Conservation (phyloP, 1,284 basidiomycete genomes). For the Somion occarium region DNA sequence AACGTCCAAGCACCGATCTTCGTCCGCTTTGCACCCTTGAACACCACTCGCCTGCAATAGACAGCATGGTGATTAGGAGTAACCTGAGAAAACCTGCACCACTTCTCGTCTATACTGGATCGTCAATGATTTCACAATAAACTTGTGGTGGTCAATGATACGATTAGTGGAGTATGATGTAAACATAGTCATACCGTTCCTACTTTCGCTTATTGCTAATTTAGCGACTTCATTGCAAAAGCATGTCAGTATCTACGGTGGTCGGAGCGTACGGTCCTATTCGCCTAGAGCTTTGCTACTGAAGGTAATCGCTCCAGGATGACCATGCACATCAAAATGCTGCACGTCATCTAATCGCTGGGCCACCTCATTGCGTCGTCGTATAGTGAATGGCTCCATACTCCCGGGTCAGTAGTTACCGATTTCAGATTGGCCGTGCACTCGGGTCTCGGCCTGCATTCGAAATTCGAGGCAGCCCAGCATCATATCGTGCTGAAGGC, state of each 20-base stretch:
- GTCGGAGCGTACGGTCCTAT: not conserved
- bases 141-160: too few relatives aligned
- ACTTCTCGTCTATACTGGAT: too few relatives aligned
- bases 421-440: too few relatives aligned
- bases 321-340: not conserved
- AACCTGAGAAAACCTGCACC: not conserved
- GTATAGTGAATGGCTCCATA: too few relatives aligned
- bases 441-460: too few relatives aligned
- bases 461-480: too few relatives aligned
- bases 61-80: not conserved
- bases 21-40: not conserved
- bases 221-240: not conserved
- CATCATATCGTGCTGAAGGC: not conserved
- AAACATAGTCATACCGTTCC: too few relatives aligned
- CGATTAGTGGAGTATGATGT: too few relatives aligned
- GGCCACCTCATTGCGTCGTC: not conserved
- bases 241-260: not conserved
- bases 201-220: not conserved
- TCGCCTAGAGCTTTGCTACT: not conserved
- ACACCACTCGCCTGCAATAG: not conserved
- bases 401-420: too few relatives aligned
- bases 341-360: not conserved
- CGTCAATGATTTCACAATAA: too few relatives aligned
- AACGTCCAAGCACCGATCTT: not conserved
- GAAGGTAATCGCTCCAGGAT: not conserved